A percentile compares a stretch with the other conserved stretches of the same genome.
phyloP scores from a whole-genome alignment of 208 protist species.

The Leishmania major region DNA sequence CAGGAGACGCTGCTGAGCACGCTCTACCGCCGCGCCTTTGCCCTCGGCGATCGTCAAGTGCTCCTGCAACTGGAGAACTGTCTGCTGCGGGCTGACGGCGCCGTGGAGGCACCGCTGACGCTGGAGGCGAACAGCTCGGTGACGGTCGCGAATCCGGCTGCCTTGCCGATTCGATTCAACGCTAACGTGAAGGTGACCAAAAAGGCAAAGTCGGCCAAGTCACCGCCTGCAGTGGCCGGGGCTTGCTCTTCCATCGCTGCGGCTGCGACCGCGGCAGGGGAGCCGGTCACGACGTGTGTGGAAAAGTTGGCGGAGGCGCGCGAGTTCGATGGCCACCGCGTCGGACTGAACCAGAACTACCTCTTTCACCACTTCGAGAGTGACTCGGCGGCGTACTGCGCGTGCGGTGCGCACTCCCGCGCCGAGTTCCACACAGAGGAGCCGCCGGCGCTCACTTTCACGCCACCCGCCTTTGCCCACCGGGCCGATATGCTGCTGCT shows the following conservation, averaged over 20 bases:
- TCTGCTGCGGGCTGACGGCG: conserved; percentile 52
- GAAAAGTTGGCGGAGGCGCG: conserved; percentile 25
- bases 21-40: conserved; percentile 73
- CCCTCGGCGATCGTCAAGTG: conserved; percentile 49
- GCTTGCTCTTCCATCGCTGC: neutral
- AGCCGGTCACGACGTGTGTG: conserved; percentile 8
- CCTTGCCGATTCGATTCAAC: conserved; percentile 1
- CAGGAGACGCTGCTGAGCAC: conserved; percentile 81
- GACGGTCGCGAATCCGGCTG: conserved; percentile 21
- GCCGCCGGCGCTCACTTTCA: conserved; percentile 44
- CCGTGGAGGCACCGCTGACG: conserved; percentile 28
- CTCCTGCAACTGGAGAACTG: conserved; percentile 83
- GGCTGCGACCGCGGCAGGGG: neutral
- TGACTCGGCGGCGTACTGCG: conserved; percentile 48
- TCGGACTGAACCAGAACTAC: conserved; percentile 39
- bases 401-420: conserved; percentile 54
- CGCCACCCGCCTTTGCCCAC: conserved; percentile 45
- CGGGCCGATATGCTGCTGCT: conserved; percentile 72
- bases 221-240: neutral
- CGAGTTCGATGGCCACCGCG: conserved; percentile 37
- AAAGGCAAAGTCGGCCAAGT: conserved; percentile 11
- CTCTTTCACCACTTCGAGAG: conserved; percentile 82
- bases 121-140: conserved; percentile 24
- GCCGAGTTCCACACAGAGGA: conserved; percentile 51
- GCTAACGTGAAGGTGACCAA: conserved; percentile 6